phyloP scores from a whole-genome alignment of 1,284 basidiomycete genomes.

The Grifola frondosa region DNA sequence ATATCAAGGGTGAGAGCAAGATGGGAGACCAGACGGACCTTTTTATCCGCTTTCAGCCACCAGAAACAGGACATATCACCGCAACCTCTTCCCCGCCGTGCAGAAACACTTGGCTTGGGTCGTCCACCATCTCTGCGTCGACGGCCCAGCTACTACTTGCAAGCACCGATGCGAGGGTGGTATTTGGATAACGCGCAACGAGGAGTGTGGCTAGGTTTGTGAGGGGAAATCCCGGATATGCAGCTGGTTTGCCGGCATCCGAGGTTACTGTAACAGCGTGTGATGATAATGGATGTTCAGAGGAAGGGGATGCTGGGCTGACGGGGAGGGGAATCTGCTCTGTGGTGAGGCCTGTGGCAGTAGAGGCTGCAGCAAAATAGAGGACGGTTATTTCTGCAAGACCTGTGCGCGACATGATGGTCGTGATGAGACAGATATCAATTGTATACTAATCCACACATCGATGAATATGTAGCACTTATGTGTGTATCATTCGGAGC shows the following conservation, averaged over 20 bases:
- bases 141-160: conserved; percentile 73
- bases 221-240: conserved; percentile 42
- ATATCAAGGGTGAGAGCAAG: too few species aligned
- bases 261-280: conserved; percentile 5
- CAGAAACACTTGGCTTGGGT: conserved; percentile 47
- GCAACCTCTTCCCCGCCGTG: conserved; percentile 77
- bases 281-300: not conserved
- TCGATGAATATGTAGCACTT: too few species aligned
- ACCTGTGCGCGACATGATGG: not conserved
- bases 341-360: conserved; percentile 55
- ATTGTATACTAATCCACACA: not conserved
- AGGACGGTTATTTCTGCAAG: conserved; percentile 71
- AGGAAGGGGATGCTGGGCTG: too few species aligned
- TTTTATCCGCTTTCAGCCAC: conserved; percentile 46
- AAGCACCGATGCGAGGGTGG: conserved; percentile 52
- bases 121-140: conserved; percentile 76
- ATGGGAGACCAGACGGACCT: too few species aligned
- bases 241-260: not conserved
- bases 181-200: conserved; percentile 49
- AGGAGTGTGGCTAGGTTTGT: conserved; percentile 52
- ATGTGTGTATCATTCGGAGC: too few species aligned
- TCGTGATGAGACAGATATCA: too few species aligned
- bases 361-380: conserved; percentile 80
- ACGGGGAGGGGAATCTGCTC: conserved; percentile 50
- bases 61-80: conserved; percentile 81